Evolutionary conservation across 139 green algal genomes (phyloP), one percentile per base, ranked within the genome.

Genomic region (Diplosphaera chodatii): DNA sequence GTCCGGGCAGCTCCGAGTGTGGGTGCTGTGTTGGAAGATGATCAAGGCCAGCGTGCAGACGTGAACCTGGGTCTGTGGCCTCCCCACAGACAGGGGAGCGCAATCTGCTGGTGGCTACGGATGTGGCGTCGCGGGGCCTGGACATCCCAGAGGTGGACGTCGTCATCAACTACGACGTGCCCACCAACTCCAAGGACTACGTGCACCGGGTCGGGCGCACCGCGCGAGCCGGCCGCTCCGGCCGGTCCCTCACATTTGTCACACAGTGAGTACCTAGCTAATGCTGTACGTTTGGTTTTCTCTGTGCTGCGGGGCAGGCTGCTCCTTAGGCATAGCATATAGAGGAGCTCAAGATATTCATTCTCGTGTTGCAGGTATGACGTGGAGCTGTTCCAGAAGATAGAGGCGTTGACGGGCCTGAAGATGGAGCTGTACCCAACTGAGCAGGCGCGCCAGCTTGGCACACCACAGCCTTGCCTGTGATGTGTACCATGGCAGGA

Each of bases 161-260:
- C 1, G 94, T 99, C 6, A 56, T 99, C 66, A 99, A 99, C 84
- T 98, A 94, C 72, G 94, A 99, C 77, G 90, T 99, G 28, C 95
- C 95, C 69, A 91, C 73, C 55, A 98, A 97, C 81, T 80, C 76
- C 23, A 97, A 97, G 80, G 94, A 98, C 81, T 98, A 98, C 76
- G 85, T 99, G 34, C 94, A 99, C 76, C 75, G 94, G 4, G 95
- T 99, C 21, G 95, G 95, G 6, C 85, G 95, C 32, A 99, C 95
- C 0, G 95, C 95, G 1, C 85, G 95, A 20, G 95, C 95, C 6
- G 95, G 95, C 3, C 86, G 95, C 59, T 92, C 81, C 23, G 95
- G 95, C 0, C 87, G 94, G 27, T 83, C 90, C 1, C 83, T 99
- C 37, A 97, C 95, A 4, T 69, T 99, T 1, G 91, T 97, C 41